Conservation (phyloP, 202 grass and related monocot species). For the Schoenoplectus tabernaemontani region DNA sequence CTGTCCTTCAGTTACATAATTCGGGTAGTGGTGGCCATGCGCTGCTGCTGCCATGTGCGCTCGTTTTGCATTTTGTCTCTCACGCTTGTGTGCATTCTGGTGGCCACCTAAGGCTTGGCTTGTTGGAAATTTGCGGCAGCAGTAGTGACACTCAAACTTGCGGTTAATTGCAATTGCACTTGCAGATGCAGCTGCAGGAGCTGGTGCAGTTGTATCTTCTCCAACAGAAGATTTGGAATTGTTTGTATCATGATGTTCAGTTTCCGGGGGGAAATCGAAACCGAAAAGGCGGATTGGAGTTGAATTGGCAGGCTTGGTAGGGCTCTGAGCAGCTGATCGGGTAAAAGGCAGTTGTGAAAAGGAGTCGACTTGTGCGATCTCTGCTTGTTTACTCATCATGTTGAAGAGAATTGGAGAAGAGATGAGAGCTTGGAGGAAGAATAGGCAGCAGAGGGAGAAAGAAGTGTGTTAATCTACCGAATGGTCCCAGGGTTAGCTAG, state of each 20-base stretch:
- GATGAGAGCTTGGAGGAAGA: neutral
- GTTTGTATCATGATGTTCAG: conserved; percentile 27
- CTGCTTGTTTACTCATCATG: conserved; percentile 23
- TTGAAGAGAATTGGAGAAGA: neutral
- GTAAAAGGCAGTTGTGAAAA: conserved; percentile 68
- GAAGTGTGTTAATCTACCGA: conserved; percentile 3
- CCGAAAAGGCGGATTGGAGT: conserved; percentile 76
- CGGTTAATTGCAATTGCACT: neutral
- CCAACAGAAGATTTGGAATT: conserved; percentile 31
- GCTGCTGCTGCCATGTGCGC: conserved; percentile 47
- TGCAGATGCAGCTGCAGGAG: neutral
- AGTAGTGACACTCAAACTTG: conserved; percentile 95
- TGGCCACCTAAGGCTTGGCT: conserved; percentile 83
- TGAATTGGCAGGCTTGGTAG: conserved; percentile 25
- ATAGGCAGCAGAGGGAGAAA: neutral
- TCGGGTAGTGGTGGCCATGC: conserved; percentile 43
- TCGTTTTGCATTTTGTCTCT: conserved; percentile 76
- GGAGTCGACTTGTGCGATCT: conserved; percentile 36
- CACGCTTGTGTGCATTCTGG: conserved; percentile 83
- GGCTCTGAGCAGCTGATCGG: conserved; percentile 14
- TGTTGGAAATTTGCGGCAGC: conserved; percentile 97
- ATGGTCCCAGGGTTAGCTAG: conserved; percentile 18
- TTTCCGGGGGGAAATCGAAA: conserved; percentile 54
- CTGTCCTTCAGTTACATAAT: conserved; percentile 34
- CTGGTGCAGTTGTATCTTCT: neutral